phyloP scores from a whole-genome alignment of 371 early-diverging fungal genomes.

The Zopfochytrium polystomum region DNA sequence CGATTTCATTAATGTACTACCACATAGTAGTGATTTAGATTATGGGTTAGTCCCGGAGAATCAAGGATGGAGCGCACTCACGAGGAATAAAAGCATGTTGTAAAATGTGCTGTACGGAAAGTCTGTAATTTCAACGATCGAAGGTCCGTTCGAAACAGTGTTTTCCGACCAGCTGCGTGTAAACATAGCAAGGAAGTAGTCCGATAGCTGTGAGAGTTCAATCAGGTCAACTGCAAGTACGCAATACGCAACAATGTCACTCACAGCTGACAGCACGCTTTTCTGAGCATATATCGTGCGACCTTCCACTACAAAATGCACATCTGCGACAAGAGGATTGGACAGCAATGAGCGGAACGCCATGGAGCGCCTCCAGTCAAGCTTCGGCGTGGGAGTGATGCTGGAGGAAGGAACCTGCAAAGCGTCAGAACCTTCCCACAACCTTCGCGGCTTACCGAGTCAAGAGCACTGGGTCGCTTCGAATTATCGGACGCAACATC shows the following conservation, averaged over 20 bases:
- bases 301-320: slow-evolving; percentile 36
- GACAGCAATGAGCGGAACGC: slow-evolving; percentile 27
- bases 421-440: too few relatives aligned
- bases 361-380: slow-evolving; percentile 11
- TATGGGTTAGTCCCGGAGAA: too few relatives aligned
- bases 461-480: too few relatives aligned
- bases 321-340: slow-evolving; percentile 31
- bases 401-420: neutral
- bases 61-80: slow-evolving; percentile 3
- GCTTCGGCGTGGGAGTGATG: neutral
- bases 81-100: slow-evolving; percentile 27
- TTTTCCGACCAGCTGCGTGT: slow-evolving; percentile 19
- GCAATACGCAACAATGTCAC: too few relatives aligned
- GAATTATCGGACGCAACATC: too few relatives aligned
- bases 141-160: too few relatives aligned
- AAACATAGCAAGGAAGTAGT: slow-evolving; percentile 35
- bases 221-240: too few relatives aligned
- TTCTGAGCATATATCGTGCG: slow-evolving; percentile 29
- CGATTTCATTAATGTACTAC: too few relatives aligned
- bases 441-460: neutral
- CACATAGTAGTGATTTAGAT: too few relatives aligned
- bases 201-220: slow-evolving; percentile 20
- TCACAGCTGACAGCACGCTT: slow-evolving; percentile 25
- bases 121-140: slow-evolving; percentile 27
- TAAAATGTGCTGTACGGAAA: slow-evolving; percentile 23